A percentile compares a stretch with the other conserved stretches of the same genome.
phyloP scores from a whole-genome alignment of 1,284 basidiomycete genomes.

The Inonotus obliquus region DNA sequence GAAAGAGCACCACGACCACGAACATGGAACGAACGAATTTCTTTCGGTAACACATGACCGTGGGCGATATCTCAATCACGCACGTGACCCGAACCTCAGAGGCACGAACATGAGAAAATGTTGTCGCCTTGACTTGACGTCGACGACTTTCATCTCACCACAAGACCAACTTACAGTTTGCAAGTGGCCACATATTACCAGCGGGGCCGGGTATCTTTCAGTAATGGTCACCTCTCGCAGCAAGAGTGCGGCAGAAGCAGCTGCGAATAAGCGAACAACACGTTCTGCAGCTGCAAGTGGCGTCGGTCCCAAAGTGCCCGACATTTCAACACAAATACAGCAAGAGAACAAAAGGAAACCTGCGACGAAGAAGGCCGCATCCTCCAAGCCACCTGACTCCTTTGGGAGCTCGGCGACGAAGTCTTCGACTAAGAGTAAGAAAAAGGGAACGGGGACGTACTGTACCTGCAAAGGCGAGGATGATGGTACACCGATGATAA shows the following conservation, averaged over 20 bases:
- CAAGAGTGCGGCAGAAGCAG: slow-evolving; percentile 15
- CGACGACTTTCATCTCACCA: too few relatives aligned
- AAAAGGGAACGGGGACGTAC: slow-evolving; percentile 29
- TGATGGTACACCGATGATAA: slow-evolving; percentile 79
- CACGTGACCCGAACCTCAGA: too few relatives aligned
- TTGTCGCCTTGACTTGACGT: too few relatives aligned
- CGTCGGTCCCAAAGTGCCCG: not conserved
- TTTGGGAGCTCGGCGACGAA: not conserved
- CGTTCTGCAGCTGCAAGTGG: slow-evolving; percentile 7
- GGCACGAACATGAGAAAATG: too few relatives aligned
- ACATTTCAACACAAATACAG: not conserved
- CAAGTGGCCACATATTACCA: not conserved
- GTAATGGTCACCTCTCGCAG: slow-evolving; percentile 17
- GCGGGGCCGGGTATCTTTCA: not conserved
- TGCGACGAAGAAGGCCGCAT: not conserved
- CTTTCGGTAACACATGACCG: too few relatives aligned
- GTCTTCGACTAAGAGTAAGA: not conserved
- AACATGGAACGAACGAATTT: too few relatives aligned
- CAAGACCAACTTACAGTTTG: too few relatives aligned
- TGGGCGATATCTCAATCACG: too few relatives aligned
- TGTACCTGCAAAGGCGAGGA: slow-evolving; percentile 62
- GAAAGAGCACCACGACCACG: too few relatives aligned
- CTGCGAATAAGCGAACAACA: slow-evolving; percentile 9
- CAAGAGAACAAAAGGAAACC: slow-evolving; percentile 9
- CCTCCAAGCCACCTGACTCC: not conserved